Conservation (phyloP, 139 green algal species). For the Prasinococcaceae sp. region DNA sequence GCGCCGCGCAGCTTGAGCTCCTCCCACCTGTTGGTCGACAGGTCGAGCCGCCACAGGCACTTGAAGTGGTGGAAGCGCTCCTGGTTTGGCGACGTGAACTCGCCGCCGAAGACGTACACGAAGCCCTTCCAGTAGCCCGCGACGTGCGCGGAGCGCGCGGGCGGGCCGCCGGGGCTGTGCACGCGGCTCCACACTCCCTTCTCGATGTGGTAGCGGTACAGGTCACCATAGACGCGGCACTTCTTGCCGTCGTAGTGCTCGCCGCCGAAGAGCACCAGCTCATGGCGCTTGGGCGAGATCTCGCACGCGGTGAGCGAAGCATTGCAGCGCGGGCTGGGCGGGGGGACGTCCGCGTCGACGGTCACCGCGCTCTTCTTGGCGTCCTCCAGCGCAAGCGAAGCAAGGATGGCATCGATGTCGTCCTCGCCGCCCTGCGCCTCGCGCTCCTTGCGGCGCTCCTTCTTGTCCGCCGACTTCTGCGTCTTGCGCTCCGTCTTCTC, state of each 20-base stretch:
- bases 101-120: slow-evolving; percentile 87
- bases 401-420: slow-evolving; percentile 73
- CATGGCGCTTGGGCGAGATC: slow-evolving; percentile 13
- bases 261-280: slow-evolving; percentile 80
- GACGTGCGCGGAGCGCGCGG: slow-evolving; percentile 72
- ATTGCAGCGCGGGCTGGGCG: slow-evolving; percentile 65
- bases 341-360: slow-evolving; percentile 39
- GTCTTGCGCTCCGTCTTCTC: slow-evolving; percentile 75
- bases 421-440: slow-evolving; percentile 45
- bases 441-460: slow-evolving; percentile 5
- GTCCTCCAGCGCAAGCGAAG: slow-evolving; percentile 27
- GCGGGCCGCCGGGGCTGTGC: slow-evolving; percentile 47
- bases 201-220: slow-evolving; percentile 66
- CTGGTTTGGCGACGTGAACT: slow-evolving; percentile 76
- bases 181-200: slow-evolving; percentile 46
- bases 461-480: slow-evolving; percentile 28
- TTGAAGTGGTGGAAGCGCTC: slow-evolving; percentile 87
- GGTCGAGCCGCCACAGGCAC: slow-evolving; percentile 88
- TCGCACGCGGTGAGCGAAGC: slow-evolving; percentile 33
- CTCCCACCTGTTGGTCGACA: slow-evolving; percentile 77
- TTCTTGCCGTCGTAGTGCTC: slow-evolving; percentile 77
- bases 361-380: slow-evolving; percentile 27
- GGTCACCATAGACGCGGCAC: slow-evolving; percentile 67
- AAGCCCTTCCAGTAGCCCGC: slow-evolving; percentile 50
- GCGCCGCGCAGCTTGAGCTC: slow-evolving; percentile 56